These are phyloP conservation scores for Coriaria nepalensis DNA, from an alignment of 306 rosid species.

Conservation along the genomic window DNA sequence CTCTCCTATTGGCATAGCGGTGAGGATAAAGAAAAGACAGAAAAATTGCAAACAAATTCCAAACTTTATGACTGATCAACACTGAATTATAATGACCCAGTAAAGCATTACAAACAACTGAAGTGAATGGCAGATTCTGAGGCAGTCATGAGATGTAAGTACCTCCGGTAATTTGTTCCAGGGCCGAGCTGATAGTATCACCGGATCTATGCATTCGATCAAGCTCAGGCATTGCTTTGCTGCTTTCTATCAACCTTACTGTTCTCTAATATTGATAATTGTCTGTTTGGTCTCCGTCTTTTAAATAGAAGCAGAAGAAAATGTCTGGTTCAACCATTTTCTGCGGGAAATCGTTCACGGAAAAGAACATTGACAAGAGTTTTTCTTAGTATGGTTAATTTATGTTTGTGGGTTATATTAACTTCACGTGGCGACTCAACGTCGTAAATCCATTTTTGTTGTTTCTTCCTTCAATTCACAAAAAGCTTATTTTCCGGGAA, in stretches of 20 bases:
- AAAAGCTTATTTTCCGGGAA: too few species aligned
- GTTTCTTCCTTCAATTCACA: too few species aligned
- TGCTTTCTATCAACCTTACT: not conserved
- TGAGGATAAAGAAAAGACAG: not conserved
- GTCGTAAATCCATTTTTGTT: too few species aligned
- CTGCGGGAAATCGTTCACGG: too few species aligned
- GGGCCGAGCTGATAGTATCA: constrained; percentile 22
- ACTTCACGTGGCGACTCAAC: too few species aligned
- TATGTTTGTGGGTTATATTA: too few species aligned
- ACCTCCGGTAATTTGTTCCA: constrained; percentile 75
- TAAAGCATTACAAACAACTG: not conserved
- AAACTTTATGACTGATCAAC: not conserved
- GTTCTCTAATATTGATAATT: not conserved
- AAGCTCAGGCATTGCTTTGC: constrained; percentile 43
- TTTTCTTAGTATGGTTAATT: too few species aligned
- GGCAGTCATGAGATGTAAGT: not conserved
- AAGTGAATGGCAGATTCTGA: constrained; percentile 2
- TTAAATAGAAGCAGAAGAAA: too few species aligned
- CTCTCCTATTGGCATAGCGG: constrained; percentile 15
- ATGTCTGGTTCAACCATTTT: too few species aligned
- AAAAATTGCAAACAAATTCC: not conserved
- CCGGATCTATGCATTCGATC: constrained; percentile 31
- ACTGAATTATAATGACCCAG: too few species aligned
- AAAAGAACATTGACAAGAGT: too few species aligned
- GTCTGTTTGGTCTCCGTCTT: not conserved